phyloP scores from a whole-genome alignment of 192 early-diverging fungal species.

The Linnemannia zychae region DNA sequence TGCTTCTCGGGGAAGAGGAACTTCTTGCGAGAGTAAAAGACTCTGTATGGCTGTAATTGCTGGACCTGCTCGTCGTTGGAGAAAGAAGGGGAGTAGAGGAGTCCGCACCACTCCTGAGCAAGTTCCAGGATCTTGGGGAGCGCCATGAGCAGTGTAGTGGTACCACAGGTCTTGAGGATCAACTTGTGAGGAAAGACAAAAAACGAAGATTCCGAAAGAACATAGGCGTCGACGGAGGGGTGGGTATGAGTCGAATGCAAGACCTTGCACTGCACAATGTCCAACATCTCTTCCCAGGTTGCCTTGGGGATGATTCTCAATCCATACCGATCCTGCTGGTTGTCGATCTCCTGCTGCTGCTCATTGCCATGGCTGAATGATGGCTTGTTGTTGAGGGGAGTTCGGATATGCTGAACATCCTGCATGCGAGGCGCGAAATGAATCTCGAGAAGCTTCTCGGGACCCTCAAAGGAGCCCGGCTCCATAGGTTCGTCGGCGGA shows the following conservation, averaged over 20 bases:
- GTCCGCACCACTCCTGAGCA: conserved; percentile 72
- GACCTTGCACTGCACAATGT: conserved; percentile 95
- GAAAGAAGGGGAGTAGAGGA: conserved; percentile 48
- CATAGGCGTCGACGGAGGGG: conserved; percentile 88
- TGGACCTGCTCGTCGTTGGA: not conserved
- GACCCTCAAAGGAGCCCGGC: conserved; percentile 87
- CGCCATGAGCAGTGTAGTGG: conserved; percentile 92
- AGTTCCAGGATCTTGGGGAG: conserved; percentile 89
- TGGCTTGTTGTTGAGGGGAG: conserved; percentile 17
- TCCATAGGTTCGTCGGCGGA: conserved; percentile 46
- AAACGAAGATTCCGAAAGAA: conserved; percentile 97
- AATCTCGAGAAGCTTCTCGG: conserved; percentile 98
- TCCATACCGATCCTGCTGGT: conserved; percentile 62
- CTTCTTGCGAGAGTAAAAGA: conserved; percentile 97
- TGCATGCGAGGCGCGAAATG: conserved; percentile 82
- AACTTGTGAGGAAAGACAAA: conserved; percentile 96
- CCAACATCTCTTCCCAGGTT: conserved; percentile 94
- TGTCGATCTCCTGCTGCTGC: conserved; percentile 48
- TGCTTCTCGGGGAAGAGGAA: conserved; percentile 97
- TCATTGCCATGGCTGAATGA: conserved; percentile 25
- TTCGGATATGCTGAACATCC: conserved; percentile 38
- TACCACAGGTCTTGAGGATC: conserved; percentile 98
- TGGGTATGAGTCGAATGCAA: conserved; percentile 86
- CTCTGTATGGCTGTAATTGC: conserved; percentile 72
- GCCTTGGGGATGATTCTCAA: conserved; percentile 80